A percentile compares a stretch with the other conserved stretches of the same genome.
These are phyloP conservation scores for Silybum marianum DNA, from an alignment of 129 eudicot genomes.

Conservation along the genomic window DNA sequence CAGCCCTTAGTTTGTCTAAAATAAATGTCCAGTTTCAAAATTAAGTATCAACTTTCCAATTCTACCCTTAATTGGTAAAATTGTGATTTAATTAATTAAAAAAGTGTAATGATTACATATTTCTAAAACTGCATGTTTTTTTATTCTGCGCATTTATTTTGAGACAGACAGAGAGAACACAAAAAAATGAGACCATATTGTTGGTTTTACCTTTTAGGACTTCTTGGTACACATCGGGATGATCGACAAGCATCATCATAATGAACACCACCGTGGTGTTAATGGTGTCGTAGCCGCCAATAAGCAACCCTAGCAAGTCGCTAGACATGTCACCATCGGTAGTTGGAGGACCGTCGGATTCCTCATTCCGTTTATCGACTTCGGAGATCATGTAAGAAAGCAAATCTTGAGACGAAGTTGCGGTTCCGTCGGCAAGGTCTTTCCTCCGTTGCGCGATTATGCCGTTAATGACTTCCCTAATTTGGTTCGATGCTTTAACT, in stretches of 20 bases:
- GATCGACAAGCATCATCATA: slow-evolving; percentile 46
- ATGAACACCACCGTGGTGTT: slow-evolving; percentile 48
- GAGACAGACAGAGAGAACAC: too few relatives aligned
- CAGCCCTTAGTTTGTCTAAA: too few relatives aligned
- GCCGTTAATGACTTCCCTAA: slow-evolving; percentile 34
- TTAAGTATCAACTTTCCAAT: background rate
- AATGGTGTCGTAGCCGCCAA: slow-evolving; percentile 47
- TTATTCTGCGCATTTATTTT: background rate
- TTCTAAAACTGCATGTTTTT: background rate
- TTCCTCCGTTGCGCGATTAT: slow-evolving; percentile 41
- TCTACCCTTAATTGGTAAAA: background rate
- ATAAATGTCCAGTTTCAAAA: background rate
- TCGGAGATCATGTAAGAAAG: slow-evolving; percentile 43
- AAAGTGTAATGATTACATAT: background rate
- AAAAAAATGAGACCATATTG: background rate
- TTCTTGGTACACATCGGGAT: slow-evolving; percentile 40
- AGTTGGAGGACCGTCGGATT: slow-evolving; percentile 25
- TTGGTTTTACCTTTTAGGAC: slow-evolving; percentile 39
- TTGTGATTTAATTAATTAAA: background rate
- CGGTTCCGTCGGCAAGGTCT: slow-evolving; percentile 38
- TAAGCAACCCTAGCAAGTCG: slow-evolving; percentile 40
- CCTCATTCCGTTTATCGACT: slow-evolving; percentile 36
- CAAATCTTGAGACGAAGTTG: slow-evolving; percentile 34
- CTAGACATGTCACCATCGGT: slow-evolving; percentile 44
- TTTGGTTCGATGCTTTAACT: slow-evolving; percentile 39